Base-by-base conservation (phyloP, 495 filamentous ascomycete genomes). In the Jackrogersella minutella region DNA sequence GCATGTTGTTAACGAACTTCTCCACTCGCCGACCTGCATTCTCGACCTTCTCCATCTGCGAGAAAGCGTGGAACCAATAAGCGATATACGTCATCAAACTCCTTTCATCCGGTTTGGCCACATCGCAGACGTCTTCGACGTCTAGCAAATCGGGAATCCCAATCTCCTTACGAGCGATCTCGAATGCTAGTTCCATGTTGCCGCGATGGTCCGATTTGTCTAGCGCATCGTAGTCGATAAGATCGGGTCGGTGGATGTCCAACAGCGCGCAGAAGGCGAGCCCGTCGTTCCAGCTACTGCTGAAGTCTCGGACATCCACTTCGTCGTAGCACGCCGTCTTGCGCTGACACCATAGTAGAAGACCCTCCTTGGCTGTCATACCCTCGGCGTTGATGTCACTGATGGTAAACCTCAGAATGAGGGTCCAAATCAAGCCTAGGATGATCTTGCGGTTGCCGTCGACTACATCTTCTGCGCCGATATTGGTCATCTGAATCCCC, bases 11-110 rank as follows among this genome's bases (percentile, higher is more conserved):
- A 43, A 98, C 91, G 69, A 99, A 99, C 80, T 99, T 99, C 81
- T 99, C 95, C 2, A 99, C 95, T 59, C 95, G 86, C 55, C 95
- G 86, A 2, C 95, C 95, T 1, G 96, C 96, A 74, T 98, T 99
- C 74, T 99, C 95, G 10, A 99, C 96, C 64, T 93, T 86, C 77
- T 99, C 95, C 86, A 99, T 91, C 73, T 97, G 93, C 19, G 93
- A 97, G 72, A 99, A 99, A 59, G 95, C 96, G 71, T 99, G 95
- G 84, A 98, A 99, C 95, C 96, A 99, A 77, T 98, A 98, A 61
- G 95, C 95, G 67, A 99, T 98, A 73, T 99, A 99, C 5, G 95
- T 99, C 94, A 99, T 98, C 74, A 99, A 83, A 68, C 91, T 94
- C 59, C 93, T 90, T 76, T 99, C 95, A 70, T 99, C 95, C 10